phyloP scores from a whole-genome alignment of 768 basidiomycete genomes.

The Multifurca ochricompacta region DNA sequence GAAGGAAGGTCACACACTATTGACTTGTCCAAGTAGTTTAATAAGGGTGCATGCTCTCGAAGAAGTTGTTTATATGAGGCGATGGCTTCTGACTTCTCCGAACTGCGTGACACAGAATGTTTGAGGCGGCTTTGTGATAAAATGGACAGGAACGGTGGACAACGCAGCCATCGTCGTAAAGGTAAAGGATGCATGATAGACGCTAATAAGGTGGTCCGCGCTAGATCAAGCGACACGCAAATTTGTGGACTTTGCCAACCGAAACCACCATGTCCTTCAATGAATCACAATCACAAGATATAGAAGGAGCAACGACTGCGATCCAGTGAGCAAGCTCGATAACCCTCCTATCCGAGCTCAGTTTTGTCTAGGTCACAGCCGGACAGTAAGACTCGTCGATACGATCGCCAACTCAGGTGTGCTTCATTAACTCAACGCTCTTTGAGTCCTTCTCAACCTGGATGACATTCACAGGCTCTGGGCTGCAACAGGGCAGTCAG shows the following conservation, averaged over 20 bases:
- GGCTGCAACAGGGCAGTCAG: conserved; percentile 87
- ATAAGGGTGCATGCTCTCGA: conserved; percentile 11
- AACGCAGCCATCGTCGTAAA: conserved; percentile 6
- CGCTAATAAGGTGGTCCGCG: too few relatives aligned
- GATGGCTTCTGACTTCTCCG: conserved; percentile 10
- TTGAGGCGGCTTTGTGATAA: neutral
- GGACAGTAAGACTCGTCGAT: conserved; percentile 82
- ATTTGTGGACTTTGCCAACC: too few relatives aligned
- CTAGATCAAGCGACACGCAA: too few relatives aligned
- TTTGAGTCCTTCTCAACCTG: neutral
- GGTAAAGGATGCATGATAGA: conserved; percentile 8
- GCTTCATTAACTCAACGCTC: conserved; percentile 17
- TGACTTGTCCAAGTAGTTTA: conserved; percentile 4
- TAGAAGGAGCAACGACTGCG: conserved; percentile 38
- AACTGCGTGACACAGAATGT: neutral
- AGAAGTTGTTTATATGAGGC: conserved; percentile 10
- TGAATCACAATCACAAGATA: conserved; percentile 42
- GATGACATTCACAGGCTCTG: conserved; percentile 52
- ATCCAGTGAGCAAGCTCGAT: conserved; percentile 28
- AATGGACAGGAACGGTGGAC: neutral
- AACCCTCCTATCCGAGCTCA: conserved; percentile 1
- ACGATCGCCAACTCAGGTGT: conserved; percentile 91
- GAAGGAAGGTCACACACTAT: neutral
- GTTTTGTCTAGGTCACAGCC: conserved; percentile 45
- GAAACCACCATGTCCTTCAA: conserved; percentile 16